Evolutionary conservation across 352 stramenopile species (phyloP).

Genomic region (Halophytophthora polymorphica): DNA sequence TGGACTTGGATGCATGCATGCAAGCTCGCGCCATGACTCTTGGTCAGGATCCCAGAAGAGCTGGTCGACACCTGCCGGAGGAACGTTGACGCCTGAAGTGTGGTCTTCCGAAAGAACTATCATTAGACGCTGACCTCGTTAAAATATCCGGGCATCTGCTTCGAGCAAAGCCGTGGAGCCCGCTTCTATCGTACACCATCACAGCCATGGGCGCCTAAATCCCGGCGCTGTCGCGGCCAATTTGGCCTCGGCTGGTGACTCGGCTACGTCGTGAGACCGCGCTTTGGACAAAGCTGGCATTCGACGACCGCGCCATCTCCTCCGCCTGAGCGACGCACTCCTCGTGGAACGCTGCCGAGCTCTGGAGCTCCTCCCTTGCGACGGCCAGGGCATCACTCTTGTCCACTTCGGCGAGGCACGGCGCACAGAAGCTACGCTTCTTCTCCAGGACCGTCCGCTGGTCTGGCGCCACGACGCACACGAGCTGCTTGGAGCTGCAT

Average conservation of each 20-base stretch:
- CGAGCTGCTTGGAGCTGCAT: constrained; percentile 28
- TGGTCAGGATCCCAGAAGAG: no score
- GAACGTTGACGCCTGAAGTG: no score
- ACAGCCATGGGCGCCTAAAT: no score
- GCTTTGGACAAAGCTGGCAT: constrained; percentile 16
- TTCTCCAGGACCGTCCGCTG: constrained; percentile 27
- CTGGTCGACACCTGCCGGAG: no score
- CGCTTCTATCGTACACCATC: no score
- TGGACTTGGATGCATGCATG: no score
- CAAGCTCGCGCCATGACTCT: no score
- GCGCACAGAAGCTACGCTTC: constrained; percentile 31
- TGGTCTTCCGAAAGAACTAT: no score
- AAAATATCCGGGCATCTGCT: no score
- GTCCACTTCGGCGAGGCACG: constrained; percentile 26
- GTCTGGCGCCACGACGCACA: constrained; percentile 28
- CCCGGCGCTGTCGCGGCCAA: constrained; percentile 2
- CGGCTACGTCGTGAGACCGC: constrained; percentile 20
- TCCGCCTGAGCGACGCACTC: constrained; percentile 17
- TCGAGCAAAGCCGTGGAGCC: no score
- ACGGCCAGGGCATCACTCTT: constrained; percentile 31
- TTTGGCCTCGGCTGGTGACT: constrained; percentile 15
- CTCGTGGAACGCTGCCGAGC: constrained; percentile 22
- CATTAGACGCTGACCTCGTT: no score
- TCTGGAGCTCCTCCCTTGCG: constrained; percentile 30
- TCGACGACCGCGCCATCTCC: constrained; percentile 16